Conservation (phyloP, 352 stramenopile species). For the Phytophthora megakarya region DNA sequence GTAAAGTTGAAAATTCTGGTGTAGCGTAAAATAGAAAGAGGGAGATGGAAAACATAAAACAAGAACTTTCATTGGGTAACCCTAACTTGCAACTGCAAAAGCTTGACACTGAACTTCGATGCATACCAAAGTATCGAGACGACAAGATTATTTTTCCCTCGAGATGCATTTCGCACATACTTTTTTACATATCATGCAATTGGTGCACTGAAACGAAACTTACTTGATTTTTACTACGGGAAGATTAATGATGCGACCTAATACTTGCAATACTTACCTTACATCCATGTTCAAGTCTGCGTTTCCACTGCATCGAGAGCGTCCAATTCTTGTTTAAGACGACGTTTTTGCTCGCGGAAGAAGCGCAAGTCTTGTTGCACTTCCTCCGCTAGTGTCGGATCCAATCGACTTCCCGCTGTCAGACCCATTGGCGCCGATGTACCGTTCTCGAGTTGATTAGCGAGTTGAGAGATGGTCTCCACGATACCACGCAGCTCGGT, state of each 20-base stretch:
- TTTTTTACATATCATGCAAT: conserved; percentile 10
- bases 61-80: conserved; percentile 16
- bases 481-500: conserved; percentile 38
- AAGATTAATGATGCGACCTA: not conserved
- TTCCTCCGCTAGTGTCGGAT: conserved; percentile 33
- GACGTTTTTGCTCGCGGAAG: conserved; percentile 36
- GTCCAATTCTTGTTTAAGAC: conserved; percentile 33
- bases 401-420: conserved; percentile 18
- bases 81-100: conserved; percentile 18
- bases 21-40: conserved; percentile 34
- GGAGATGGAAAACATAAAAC: conserved; percentile 15
- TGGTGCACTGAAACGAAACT: conserved; percentile 1
- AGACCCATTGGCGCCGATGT: conserved; percentile 20
- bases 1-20: not conserved
- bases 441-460: conserved; percentile 27
- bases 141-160: not conserved
- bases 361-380: conserved; percentile 39
- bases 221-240: conserved; percentile 28
- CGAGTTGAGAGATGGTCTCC: conserved; percentile 36
- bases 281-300: conserved; percentile 22
- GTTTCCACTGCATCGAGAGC: conserved; percentile 15
- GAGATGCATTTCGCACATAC: conserved; percentile 15
- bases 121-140: too few relatives aligned
- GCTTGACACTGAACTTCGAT: conserved; percentile 15
- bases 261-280: conserved; percentile 1